A percentile compares a stretch with the other conserved stretches of the same genome.
Evolutionary conservation across 1,284 basidiomycete species (phyloP).

Genomic region (Vanrija sp.): DNA sequence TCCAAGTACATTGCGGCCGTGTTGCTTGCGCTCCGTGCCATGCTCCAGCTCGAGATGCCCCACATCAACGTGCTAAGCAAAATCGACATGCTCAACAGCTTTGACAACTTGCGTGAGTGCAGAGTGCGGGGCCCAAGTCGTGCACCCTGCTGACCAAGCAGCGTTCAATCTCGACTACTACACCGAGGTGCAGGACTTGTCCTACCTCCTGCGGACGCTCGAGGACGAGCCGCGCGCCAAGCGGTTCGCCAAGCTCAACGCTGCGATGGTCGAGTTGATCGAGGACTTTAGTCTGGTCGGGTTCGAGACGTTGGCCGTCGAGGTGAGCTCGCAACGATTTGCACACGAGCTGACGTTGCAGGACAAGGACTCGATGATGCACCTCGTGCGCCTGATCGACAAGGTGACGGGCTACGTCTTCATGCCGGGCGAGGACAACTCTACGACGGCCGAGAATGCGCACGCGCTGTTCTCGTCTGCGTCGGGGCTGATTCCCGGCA

Average conservation of each 20-base stretch:
- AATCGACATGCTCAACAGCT: constrained; percentile 80
- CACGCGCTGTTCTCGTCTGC: constrained; percentile 66
- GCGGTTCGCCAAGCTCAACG: constrained; percentile 73
- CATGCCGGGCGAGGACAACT: constrained; percentile 52
- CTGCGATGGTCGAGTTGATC: constrained; percentile 82
- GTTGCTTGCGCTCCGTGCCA: constrained; percentile 85
- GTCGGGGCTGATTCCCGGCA: constrained; percentile 56
- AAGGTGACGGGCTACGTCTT: constrained; percentile 85
- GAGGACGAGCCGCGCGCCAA: constrained; percentile 57
- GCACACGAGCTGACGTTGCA: constrained; percentile 35
- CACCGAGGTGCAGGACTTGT: constrained; percentile 94
- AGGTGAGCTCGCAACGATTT: constrained; percentile 55
- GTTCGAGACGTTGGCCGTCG: constrained; percentile 95
- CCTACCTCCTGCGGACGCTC: constrained; percentile 76
- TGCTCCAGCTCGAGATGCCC: constrained; percentile 96
- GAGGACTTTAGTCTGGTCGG: constrained; percentile 93
- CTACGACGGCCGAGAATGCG: constrained; percentile 59
- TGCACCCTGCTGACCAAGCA: constrained; percentile 41
- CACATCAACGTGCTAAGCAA: constrained; percentile 95
- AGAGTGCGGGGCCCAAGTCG: not conserved
- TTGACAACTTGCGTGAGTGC: constrained; percentile 78
- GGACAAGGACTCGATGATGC: constrained; percentile 91
- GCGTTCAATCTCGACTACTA: constrained; percentile 98
- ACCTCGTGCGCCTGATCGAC: constrained; percentile 75
- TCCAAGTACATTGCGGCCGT: constrained; percentile 92